Conservation (phyloP, 1,284 basidiomycete genomes). For the Ustilago cynodontis region DNA sequence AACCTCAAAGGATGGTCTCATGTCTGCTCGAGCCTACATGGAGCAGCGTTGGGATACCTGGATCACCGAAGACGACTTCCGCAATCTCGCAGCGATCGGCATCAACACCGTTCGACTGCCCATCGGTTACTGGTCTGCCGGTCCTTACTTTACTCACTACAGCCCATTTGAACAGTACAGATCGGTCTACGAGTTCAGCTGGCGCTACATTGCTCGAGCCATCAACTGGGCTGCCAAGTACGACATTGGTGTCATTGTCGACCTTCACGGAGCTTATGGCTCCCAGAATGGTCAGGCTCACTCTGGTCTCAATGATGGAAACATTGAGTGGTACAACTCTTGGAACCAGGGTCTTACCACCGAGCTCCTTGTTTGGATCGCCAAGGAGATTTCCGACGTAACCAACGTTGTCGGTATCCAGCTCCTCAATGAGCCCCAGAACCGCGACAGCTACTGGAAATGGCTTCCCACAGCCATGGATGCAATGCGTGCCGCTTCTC, state of each 20-base stretch:
- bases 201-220: conserved; percentile 75
- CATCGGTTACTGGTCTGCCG: conserved; percentile 70
- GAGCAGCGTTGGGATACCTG: conserved; percentile 85
- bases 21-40: conserved; percentile 73
- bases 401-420: conserved; percentile 82
- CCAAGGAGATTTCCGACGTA: conserved; percentile 75
- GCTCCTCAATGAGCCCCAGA: conserved; percentile 79
- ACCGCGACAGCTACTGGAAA: conserved; percentile 60
- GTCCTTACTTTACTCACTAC: conserved; percentile 71
- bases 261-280: conserved; percentile 80
- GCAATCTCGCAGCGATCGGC: conserved; percentile 65
- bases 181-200: conserved; percentile 77
- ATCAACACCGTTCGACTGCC: conserved; percentile 70
- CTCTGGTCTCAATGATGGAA: conserved; percentile 79
- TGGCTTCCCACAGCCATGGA: conserved; percentile 72
- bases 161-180: conserved; percentile 76
- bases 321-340: conserved; percentile 73
- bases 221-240: conserved; percentile 78
- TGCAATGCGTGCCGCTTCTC: conserved; percentile 74
- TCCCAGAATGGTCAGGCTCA: conserved; percentile 78
- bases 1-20: conserved; percentile 73
- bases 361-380: conserved; percentile 75
- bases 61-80: conserved; percentile 74
- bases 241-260: conserved; percentile 80
- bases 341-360: conserved; percentile 76